Percentiles rank a stretch among this genome's conserved stretches.
These are phyloP conservation scores for Saturnispora galanensis DNA, from an alignment of 805 yeast species.

Conservation along the genomic window DNA sequence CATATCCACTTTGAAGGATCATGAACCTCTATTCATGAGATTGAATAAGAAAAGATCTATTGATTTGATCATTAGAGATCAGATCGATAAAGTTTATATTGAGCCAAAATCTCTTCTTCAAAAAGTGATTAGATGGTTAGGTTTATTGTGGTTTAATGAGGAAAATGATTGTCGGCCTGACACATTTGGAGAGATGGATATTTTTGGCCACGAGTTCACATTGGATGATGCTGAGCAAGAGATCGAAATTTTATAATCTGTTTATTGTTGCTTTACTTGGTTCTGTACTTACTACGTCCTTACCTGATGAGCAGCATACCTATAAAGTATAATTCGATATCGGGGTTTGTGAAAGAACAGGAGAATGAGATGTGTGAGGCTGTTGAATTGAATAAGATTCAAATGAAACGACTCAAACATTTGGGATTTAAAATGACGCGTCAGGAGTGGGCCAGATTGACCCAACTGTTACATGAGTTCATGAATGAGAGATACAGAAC, in stretches of 20 bases:
- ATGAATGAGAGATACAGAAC: slow-evolving; percentile 13
- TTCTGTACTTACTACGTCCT: neutral
- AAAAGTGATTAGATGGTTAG: slow-evolving; percentile 9
- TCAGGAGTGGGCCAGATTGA: slow-evolving; percentile 7
- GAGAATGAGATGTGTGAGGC: slow-evolving; percentile 15
- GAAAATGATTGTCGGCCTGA: neutral
- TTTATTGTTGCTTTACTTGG: neutral
- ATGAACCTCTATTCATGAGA: neutral
- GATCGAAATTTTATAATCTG: slow-evolving; percentile 1
- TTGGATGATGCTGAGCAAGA: slow-evolving; percentile 4
- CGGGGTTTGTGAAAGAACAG: slow-evolving; percentile 19
- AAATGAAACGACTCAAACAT: slow-evolving; percentile 9
- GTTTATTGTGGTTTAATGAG: neutral
- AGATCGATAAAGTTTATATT: neutral
- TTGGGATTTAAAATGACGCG: slow-evolving; percentile 6
- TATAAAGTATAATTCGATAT: slow-evolving; percentile 19
- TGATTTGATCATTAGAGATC: neutral
- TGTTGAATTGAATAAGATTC: slow-evolving; percentile 11
- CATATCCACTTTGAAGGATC: neutral
- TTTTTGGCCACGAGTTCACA: slow-evolving; percentile 8
- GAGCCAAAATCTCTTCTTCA: slow-evolving; percentile 1
- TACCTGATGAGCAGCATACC: slow-evolving; percentile 7
- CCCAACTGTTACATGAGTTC: slow-evolving; percentile 4
- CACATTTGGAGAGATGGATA: slow-evolving; percentile 3
- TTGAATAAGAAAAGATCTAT: slow-evolving; percentile 2